A percentile compares a stretch with the other conserved stretches of the same genome.
Evolutionary conservation across 169 alveolate species (phyloP).

Genomic region (Plasmodium fragile): DNA sequence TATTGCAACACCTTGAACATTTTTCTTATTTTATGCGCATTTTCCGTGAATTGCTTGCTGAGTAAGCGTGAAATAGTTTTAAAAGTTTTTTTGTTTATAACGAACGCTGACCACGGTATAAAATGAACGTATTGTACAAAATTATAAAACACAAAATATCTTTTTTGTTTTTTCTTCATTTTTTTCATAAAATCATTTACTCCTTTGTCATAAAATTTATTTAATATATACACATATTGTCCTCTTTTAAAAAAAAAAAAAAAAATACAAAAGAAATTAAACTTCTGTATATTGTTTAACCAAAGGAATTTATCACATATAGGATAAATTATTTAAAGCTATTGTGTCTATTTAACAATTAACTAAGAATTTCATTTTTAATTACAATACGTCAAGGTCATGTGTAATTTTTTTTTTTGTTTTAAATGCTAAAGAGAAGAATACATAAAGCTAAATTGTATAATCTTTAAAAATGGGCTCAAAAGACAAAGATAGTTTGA

Average conservation of each 20-base stretch:
- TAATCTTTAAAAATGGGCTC: constrained; percentile 49
- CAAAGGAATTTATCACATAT: constrained; percentile 8
- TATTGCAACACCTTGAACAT: background rate
- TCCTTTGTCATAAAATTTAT: background rate
- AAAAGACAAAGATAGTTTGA: constrained; percentile 61
- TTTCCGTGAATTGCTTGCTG: constrained; percentile 7
- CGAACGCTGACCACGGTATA: constrained; percentile 41
- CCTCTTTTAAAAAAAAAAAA: constrained; percentile 25
- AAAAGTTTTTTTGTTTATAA: constrained; percentile 16
- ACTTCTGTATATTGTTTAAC: constrained; percentile 11
- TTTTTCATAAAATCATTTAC: background rate
- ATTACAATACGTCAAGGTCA: constrained; percentile 3
- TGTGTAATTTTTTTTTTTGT: constrained; percentile 1
- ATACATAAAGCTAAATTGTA: constrained; percentile 8
- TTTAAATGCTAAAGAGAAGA: constrained; percentile 7
- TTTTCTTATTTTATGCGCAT: constrained; percentile 1
- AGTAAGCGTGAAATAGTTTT: constrained; percentile 9
- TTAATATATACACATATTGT: constrained; percentile 19
- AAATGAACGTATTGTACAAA: constrained; percentile 29
- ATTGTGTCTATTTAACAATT: background rate
- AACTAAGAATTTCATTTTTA: background rate
- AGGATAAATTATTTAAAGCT: constrained; percentile 32
- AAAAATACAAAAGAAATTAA: constrained; percentile 33
- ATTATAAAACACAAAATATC: background rate
- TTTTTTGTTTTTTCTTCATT: constrained; percentile 30